Evolutionary conservation across 1,284 basidiomycete species (phyloP).

Genomic region (Calocybe gambosa): DNA sequence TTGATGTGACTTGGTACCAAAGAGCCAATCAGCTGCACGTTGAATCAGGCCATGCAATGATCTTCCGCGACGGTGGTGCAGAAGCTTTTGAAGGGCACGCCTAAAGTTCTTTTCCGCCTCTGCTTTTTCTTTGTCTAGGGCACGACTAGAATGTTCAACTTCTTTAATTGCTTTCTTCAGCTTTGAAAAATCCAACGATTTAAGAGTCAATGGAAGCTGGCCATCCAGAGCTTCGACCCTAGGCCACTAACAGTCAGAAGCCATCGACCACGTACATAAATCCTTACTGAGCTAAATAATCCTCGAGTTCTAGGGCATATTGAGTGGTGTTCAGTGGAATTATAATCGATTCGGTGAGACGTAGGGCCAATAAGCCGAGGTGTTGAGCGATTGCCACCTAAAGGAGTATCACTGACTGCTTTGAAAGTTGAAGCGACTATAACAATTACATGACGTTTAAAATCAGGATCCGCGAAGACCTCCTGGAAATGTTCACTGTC

Average conservation of each 20-base stretch:
- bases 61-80: constrained; percentile 19
- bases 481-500: constrained; percentile 76
- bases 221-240: constrained; percentile 45
- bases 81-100: constrained; percentile 32
- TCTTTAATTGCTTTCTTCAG: constrained; percentile 44
- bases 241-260: constrained; percentile 4
- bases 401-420: constrained; percentile 5
- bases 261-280: constrained; percentile 3
- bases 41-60: constrained; percentile 15
- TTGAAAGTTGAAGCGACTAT: not conserved
- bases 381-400: constrained; percentile 52
- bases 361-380: constrained; percentile 56
- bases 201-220: constrained; percentile 18
- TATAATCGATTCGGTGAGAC: constrained; percentile 54
- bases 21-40: constrained; percentile 24
- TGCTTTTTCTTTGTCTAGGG: constrained; percentile 50
- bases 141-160: constrained; percentile 46
- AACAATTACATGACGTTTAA: constrained; percentile 57
- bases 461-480: constrained; percentile 70
- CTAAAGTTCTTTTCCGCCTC: constrained; percentile 38
- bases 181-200: constrained; percentile 36
- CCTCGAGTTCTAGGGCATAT: constrained; percentile 58
- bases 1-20: constrained; percentile 24
- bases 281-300: constrained; percentile 52
- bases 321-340: constrained; percentile 75